These are phyloP conservation scores for Parathielavia appendiculata DNA, from an alignment of 495 filamentous ascomycete species.

Conservation along the genomic window DNA sequence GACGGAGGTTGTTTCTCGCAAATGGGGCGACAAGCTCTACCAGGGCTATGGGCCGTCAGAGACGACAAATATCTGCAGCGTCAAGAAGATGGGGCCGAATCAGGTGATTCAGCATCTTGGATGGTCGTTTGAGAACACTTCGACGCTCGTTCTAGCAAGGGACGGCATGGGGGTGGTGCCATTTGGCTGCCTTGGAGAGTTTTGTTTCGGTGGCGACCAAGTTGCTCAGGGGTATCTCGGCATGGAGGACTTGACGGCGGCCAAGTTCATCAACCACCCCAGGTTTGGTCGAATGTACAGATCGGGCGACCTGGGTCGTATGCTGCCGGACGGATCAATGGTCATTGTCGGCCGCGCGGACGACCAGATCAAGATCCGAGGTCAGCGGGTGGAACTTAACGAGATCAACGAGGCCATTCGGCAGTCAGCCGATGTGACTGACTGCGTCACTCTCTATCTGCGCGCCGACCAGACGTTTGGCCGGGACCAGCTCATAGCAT, in stretches of 20 bases:
- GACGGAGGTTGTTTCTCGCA: slow-evolving; percentile 56
- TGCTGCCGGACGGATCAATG: slow-evolving; percentile 64
- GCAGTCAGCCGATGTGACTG: slow-evolving; percentile 36
- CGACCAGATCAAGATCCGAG: slow-evolving; percentile 77
- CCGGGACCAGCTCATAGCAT: slow-evolving; percentile 50
- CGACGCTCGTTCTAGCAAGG: slow-evolving; percentile 56
- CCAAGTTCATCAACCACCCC: slow-evolving; percentile 62
- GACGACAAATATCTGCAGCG: slow-evolving; percentile 69
- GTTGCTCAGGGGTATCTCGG: slow-evolving; percentile 68
- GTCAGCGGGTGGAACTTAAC: slow-evolving; percentile 69
- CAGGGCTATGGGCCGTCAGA: slow-evolving; percentile 72
- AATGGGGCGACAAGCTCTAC: slow-evolving; percentile 63
- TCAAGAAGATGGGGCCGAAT: slow-evolving; percentile 48
- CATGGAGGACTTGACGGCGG: slow-evolving; percentile 47
- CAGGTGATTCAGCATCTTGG: slow-evolving; percentile 57
- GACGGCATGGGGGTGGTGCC: slow-evolving; percentile 47
- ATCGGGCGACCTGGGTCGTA: slow-evolving; percentile 64
- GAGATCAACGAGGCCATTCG: slow-evolving; percentile 65
- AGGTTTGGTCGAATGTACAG: slow-evolving; percentile 63
- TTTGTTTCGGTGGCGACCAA: slow-evolving; percentile 82
- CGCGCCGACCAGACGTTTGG: slow-evolving; percentile 10
- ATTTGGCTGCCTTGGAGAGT: slow-evolving; percentile 64
- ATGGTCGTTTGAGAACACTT: slow-evolving; percentile 61
- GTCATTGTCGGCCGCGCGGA: slow-evolving; percentile 70
- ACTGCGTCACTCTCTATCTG: slow-evolving; percentile 53